phyloP scores from a whole-genome alignment of 306 rosid species.

The Medicago lupulina region DNA sequence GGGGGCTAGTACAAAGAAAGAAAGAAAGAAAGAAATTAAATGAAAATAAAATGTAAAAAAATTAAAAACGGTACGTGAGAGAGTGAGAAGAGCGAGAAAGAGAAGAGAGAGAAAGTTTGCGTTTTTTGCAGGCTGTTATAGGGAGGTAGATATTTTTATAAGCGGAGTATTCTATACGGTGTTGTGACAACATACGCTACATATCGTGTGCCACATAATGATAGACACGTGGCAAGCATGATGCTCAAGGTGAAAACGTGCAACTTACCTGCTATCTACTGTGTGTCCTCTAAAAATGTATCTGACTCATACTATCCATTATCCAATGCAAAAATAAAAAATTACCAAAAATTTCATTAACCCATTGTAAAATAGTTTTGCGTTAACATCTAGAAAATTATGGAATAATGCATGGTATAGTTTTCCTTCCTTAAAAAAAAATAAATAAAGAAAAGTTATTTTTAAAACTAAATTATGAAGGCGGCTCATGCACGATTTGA shows the following conservation, averaged over 20 bases:
- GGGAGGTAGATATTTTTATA: constrained; percentile 56
- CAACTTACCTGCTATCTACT: constrained; percentile 41
- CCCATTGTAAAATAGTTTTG: no score
- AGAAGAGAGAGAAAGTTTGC: constrained; percentile 59
- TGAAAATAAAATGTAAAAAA: not conserved
- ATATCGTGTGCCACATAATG: not conserved
- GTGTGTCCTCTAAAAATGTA: constrained; percentile 6
- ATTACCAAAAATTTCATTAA: no score
- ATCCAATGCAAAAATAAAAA: not conserved
- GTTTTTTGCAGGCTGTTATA: constrained; percentile 55
- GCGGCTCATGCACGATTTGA: no score
- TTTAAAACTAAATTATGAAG: no score
- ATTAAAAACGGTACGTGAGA: not conserved
- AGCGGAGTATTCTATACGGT: constrained; percentile 32
- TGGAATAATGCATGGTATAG: no score
- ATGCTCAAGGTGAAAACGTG: constrained; percentile 20
- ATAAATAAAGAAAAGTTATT: no score
- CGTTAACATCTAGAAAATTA: no score
- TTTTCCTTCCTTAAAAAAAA: no score
- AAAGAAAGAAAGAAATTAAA: constrained; percentile 15
- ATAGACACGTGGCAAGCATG: constrained; percentile 39
- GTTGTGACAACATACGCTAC: constrained; percentile 32
- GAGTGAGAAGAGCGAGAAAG: not conserved
- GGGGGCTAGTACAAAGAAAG: constrained; percentile 28
- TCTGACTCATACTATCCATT: not conserved